These are phyloP conservation scores for Chalciporus chontae DNA, from an alignment of 768 basidiomycete species.

Conservation along the genomic window DNA sequence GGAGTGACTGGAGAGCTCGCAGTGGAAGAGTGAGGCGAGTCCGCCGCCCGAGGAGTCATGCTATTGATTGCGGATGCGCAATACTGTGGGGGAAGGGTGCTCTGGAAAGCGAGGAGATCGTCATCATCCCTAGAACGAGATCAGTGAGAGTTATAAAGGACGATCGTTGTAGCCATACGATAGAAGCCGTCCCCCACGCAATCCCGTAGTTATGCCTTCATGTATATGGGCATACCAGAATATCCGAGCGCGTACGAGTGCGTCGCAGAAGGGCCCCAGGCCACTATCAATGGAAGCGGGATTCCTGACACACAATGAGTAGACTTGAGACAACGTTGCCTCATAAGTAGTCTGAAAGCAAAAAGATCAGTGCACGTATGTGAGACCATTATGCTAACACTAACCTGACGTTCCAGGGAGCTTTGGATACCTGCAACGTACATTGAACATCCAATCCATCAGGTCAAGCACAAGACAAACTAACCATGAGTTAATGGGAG, in stretches of 20 bases:
- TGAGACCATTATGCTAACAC: not conserved
- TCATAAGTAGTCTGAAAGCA: slow-evolving; percentile 64
- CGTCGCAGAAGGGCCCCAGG: slow-evolving; percentile 53
- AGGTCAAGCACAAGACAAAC: slow-evolving; percentile 9
- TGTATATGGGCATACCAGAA: slow-evolving; percentile 90
- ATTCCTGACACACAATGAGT: slow-evolving; percentile 59
- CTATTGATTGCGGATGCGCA: slow-evolving; percentile 23
- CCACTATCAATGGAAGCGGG: slow-evolving; percentile 46
- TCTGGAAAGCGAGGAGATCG: slow-evolving; percentile 72
- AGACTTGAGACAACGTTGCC: slow-evolving; percentile 77
- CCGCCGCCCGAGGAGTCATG: slow-evolving; percentile 33
- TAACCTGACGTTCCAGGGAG: slow-evolving; percentile 24
- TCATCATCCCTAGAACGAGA: slow-evolving; percentile 55
- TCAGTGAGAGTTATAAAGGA: slow-evolving; percentile 2
- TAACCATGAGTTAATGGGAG: slow-evolving; percentile 83
- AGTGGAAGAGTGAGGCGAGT: slow-evolving; percentile 32
- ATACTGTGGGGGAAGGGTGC: slow-evolving; percentile 47
- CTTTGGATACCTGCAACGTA: slow-evolving; percentile 23
- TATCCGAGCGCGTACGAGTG: slow-evolving; percentile 65
- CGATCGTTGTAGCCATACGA: slow-evolving; percentile 49
- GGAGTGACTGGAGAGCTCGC: slow-evolving; percentile 21
- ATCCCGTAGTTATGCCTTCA: slow-evolving; percentile 78
- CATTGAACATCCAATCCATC: slow-evolving; percentile 8
- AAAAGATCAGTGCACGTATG: slow-evolving; percentile 6
- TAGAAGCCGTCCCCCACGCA: slow-evolving; percentile 80